Percentiles rank a stretch among this genome's conserved stretches.
phyloP scores from a whole-genome alignment of 768 basidiomycete species.

The Crucibulum laeve region DNA sequence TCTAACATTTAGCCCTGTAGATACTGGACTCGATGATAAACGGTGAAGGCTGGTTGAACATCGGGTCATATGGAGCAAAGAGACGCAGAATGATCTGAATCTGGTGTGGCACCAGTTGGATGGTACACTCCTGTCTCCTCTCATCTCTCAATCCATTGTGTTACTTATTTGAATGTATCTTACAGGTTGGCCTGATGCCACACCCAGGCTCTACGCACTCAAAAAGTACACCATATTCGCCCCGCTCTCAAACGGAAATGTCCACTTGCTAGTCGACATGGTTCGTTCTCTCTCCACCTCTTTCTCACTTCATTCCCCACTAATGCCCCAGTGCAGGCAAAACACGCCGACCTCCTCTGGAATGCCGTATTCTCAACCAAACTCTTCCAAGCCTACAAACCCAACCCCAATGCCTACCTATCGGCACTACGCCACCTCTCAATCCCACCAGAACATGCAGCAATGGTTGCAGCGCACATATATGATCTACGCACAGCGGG shows the following conservation, averaged over 20 bases:
- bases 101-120: constrained; percentile 57
- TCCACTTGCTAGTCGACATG: constrained; percentile 58
- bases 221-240: constrained; percentile 48
- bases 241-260: constrained; percentile 61
- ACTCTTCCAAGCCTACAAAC: constrained; percentile 60
- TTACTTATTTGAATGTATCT: not conserved
- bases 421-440: constrained; percentile 45
- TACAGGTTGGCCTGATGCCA: constrained; percentile 55
- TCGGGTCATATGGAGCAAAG: constrained; percentile 42
- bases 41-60: constrained; percentile 42
- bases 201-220: constrained; percentile 42
- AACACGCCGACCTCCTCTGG: constrained; percentile 58
- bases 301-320: not conserved
- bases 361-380: constrained; percentile 59
- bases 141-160: not conserved
- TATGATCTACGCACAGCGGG: constrained; percentile 54
- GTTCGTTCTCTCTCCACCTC: constrained; percentile 22
- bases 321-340: constrained; percentile 43
- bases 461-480: constrained; percentile 65
- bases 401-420: constrained; percentile 50
- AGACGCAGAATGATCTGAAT: constrained; percentile 38
- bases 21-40: constrained; percentile 53
- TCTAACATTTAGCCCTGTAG: constrained; percentile 22
- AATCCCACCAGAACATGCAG: constrained; percentile 42
- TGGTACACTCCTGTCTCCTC: constrained; percentile 26